Evolutionary conservation across 2,329 filamentous ascomycete species (phyloP).

Genomic region (Cordyceps javanica): DNA sequence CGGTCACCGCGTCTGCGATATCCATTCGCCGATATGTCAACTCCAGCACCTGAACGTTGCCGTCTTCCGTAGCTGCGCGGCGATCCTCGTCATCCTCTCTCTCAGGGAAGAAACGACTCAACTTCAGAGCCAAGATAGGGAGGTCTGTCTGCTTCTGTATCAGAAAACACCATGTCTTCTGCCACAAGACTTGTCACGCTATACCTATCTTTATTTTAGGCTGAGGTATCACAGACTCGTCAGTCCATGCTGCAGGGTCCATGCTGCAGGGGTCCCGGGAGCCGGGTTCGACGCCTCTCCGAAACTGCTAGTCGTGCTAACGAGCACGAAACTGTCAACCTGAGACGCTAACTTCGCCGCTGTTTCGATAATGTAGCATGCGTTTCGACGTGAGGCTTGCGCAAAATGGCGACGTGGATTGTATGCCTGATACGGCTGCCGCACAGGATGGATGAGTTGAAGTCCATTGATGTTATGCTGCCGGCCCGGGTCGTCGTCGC

Average conservation of each 20-base stretch:
- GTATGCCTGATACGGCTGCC: conserved; percentile 31
- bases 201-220: conserved; percentile 46
- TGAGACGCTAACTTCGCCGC: conserved; percentile 21
- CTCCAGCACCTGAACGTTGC: conserved; percentile 44
- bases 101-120: conserved; percentile 43
- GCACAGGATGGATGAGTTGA: conserved; percentile 27
- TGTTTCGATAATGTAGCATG: too few relatives aligned
- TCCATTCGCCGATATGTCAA: conserved; percentile 39
- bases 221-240: conserved; percentile 32
- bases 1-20: conserved; percentile 37
- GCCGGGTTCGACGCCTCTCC: conserved; percentile 33
- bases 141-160: conserved; percentile 32
- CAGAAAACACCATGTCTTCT: conserved; percentile 40
- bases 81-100: conserved; percentile 38
- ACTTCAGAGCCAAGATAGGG: conserved; percentile 37
- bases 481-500: conserved; percentile 30
- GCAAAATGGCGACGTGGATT: conserved; percentile 39
- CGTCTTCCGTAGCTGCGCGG: conserved; percentile 28
- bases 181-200: conserved; percentile 44
- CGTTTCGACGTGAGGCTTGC: conserved; percentile 43
- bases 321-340: conserved; percentile 36
- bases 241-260: too few relatives aligned
- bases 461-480: conserved; percentile 29
- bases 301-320: conserved; percentile 41
- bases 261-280: conserved; percentile 31